Base-by-base conservation (phyloP, 1,284 basidiomycete species). In the Rhizoctonia solani region DNA sequence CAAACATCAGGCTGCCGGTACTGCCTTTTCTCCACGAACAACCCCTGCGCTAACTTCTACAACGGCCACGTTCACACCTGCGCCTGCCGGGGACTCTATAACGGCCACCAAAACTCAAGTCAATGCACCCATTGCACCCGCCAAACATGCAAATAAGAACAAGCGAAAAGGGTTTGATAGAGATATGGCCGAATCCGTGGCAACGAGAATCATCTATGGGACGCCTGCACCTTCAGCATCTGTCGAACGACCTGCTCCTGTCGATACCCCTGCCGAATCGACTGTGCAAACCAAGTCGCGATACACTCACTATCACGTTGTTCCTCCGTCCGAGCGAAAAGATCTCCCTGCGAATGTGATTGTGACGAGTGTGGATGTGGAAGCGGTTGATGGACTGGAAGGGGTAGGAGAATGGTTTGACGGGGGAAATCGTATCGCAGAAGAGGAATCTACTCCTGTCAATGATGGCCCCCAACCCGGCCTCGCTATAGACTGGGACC, bases 351-450 rank as follows among this genome's bases (percentile, higher is more conserved):
- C 78, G 5, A 85, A 86, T 67, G 77, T 89, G 74, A 84, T 89
- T 69, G 85, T 89, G 32, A 88, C 86, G 4, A 85, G 82, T 69
- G 79, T 88, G 3, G 86, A 88, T 71, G 86, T 88, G 9, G 87
- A 88, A 72, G 81, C 79, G 37, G 83, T 80, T 3, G 59, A 65
- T 41, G 47, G 59, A 27, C 52, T 65, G 69, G 77, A 77, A 61
- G 69, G 72, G 50, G 23, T 70, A 47, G 70, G 58, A 47, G 34
- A 49, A 11, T 54, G 53, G 58, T 53, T 63, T 27, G 49, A 69
- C 49, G 37, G 53, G 72, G 54, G 49, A 49, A 27, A 21, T 29
- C 34, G 56, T 27, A 25, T 27, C 46, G 34, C 66, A 65, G n/a
- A 70, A 72, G 47, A 72, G 8, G 63, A 66, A 3, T 21, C 44